These are phyloP conservation scores for Saturnispora diversa DNA, from an alignment of 805 yeast genomes.

Conservation along the genomic window DNA sequence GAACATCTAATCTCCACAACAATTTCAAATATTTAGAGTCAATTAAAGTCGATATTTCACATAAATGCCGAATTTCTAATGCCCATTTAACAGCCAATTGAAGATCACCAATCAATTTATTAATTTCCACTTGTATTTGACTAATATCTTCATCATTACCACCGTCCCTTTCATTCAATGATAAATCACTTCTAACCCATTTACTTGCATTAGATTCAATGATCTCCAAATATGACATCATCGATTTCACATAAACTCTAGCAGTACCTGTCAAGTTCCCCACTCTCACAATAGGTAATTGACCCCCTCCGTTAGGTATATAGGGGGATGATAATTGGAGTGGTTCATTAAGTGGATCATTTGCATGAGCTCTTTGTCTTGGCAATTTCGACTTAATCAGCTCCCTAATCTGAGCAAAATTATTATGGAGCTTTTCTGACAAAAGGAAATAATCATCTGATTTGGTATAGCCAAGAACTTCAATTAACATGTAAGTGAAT, in stretches of 20 bases:
- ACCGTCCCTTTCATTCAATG: background rate
- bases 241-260: background rate
- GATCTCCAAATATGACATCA: background rate
- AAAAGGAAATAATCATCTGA: no score
- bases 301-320: background rate
- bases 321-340: constrained; percentile 7
- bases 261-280: constrained; percentile 9
- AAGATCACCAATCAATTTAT: background rate
- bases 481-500: background rate
- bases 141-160: background rate
- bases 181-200: background rate
- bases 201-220: background rate
- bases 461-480: background rate
- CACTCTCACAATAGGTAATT: constrained; percentile 1
- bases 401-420: background rate
- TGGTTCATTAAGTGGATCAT: background rate
- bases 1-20: constrained; percentile 2
- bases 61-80: background rate
- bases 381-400: constrained; percentile 10
- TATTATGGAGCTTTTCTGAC: no score
- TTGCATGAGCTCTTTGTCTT: constrained; percentile 5
- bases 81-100: background rate
- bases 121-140: background rate
- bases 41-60: background rate
- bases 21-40: background rate